A percentile compares a stretch with the other conserved stretches of the same genome.
Conservation (phyloP, 805 yeast genomes). For the Maudiozyma serrabonitensis region DNA sequence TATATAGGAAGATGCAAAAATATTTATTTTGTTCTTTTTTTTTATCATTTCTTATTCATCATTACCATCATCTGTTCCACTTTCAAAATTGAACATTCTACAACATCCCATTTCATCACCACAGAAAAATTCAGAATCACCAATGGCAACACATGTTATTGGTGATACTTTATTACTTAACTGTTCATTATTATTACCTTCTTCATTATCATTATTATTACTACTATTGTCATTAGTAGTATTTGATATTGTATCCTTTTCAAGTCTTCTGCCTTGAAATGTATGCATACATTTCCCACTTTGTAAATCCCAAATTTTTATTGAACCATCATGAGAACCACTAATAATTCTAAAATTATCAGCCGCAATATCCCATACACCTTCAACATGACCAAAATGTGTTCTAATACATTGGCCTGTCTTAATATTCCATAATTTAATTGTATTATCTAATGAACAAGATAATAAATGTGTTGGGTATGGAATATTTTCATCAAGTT, state of each 20-base stretch:
- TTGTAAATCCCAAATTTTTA: constrained; percentile 95
- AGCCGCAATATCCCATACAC: constrained; percentile 95
- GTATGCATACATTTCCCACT: constrained; percentile 92
- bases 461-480: constrained; percentile 80
- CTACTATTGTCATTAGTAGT: background rate
- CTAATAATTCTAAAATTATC: constrained; percentile 90
- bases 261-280: constrained; percentile 46
- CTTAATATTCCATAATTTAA: constrained; percentile 81
- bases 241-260: constrained; percentile 3
- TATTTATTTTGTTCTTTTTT: no score
- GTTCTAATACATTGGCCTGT: constrained; percentile 87
- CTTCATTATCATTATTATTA: background rate
- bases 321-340: constrained; percentile 87
- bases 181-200: background rate
- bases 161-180: constrained; percentile 17
- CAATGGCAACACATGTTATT: constrained; percentile 64
- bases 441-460: constrained; percentile 85
- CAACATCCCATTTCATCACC: constrained; percentile 86
- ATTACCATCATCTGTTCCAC: background rate
- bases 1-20: no score
- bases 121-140: constrained; percentile 82
- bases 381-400: constrained; percentile 96
- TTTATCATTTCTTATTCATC: background rate
- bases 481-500: constrained; percentile 21
- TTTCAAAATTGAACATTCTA: constrained; percentile 71